These are phyloP conservation scores for Protea cynaroides DNA, from an alignment of 164 flowering plant genomes.

Conservation along the genomic window DNA sequence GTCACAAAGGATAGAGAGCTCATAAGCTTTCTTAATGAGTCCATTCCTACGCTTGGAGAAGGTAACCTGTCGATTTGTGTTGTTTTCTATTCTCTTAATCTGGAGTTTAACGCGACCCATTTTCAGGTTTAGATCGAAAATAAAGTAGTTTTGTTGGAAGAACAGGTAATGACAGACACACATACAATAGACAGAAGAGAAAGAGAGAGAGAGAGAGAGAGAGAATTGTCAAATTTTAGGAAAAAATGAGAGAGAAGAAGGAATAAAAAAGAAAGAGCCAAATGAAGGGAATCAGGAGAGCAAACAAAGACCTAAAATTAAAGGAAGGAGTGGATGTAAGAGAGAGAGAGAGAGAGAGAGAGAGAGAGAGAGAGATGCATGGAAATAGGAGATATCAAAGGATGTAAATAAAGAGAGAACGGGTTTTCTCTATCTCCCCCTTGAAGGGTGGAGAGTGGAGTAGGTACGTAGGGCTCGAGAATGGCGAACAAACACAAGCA, in stretches of 20 bases:
- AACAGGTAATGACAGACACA: not conserved
- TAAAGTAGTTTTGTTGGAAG: not conserved
- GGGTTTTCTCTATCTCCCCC: not conserved
- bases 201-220: not conserved
- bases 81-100: conserved; percentile 74
- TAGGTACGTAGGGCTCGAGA: not conserved
- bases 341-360: conserved; percentile 3
- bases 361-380: not conserved
- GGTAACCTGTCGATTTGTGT: conserved; percentile 67
- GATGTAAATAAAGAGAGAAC: not conserved
- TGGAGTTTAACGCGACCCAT: conserved; percentile 70
- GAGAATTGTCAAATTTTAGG: not conserved
- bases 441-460: not conserved
- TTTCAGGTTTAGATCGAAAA: not conserved
- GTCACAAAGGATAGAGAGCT: conserved; percentile 64
- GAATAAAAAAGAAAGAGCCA: too few species aligned
- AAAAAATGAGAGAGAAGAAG: too few species aligned
- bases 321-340: not conserved
- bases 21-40: conserved; percentile 73
- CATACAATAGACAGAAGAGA: too few species aligned
- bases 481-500: not conserved
- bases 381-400: not conserved
- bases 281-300: not conserved
- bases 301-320: not conserved
- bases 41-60: conserved; percentile 79